These are phyloP conservation scores for Pneumocystis carinii DNA, from an alignment of 1,139 yeast genomes.

Conservation along the genomic window DNA sequence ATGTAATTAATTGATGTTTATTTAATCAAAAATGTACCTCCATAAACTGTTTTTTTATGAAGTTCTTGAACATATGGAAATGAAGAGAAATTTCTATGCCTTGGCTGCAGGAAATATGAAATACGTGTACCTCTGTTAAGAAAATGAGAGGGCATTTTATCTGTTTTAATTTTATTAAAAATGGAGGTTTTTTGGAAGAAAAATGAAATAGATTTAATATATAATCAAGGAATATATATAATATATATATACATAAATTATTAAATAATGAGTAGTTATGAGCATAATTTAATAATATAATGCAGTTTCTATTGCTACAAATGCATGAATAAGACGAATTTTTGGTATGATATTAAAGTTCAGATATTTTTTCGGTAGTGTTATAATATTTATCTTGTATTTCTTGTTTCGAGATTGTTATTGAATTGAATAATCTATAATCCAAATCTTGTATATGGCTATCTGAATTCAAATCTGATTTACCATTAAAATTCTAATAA, in stretches of 20 bases:
- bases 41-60: background rate
- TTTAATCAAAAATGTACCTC: background rate
- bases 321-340: background rate
- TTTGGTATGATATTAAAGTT: background rate
- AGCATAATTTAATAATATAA: background rate
- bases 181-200: background rate
- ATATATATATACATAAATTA: background rate
- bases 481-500: background rate
- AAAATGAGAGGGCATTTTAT: background rate
- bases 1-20: background rate
- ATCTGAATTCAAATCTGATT: background rate
- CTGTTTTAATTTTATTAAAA: background rate
- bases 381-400: background rate
- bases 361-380: background rate
- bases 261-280: no score
- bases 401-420: background rate
- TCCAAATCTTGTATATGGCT: background rate
- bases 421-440: background rate
- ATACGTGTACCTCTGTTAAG: background rate
- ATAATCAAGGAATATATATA: background rate
- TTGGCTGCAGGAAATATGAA: background rate
- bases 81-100: background rate
- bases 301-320: background rate
- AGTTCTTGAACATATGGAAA: background rate
- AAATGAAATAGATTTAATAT: background rate